Base-by-base conservation (phyloP, 1,139 yeast genomes). In the Kurtzmaniella quercitrusa region DNA sequence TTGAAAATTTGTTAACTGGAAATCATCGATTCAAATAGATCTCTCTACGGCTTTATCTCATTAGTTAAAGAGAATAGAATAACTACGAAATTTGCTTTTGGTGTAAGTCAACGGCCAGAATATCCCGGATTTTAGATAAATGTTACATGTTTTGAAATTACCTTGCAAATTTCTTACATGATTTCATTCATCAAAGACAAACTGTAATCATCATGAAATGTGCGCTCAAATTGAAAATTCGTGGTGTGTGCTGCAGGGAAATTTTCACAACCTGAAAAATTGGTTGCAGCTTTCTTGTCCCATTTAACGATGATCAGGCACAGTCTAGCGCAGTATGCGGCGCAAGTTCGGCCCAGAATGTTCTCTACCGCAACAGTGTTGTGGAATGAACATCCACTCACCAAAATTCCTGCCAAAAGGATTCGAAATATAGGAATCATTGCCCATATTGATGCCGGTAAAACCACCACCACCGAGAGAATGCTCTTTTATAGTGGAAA, bases 381-480 rank as follows among this genome's bases (percentile, higher is more conserved):
- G 11, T 34, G 5, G 15, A 34, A 33, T 21, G 18, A 57, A 42
- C 32, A 49, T 33, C 56, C 54, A 38, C 55, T 68, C 40, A 65
- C 64, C 42, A 50, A 52, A 16, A 60, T 66, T 12, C 61, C 65
- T 1, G 56, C 63, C 2, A 51, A 47, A 28, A 59, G 62, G 33
- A 76, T 82, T 11, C 61, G 94, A 45, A 86, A 86, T 56, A 82
- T 86, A 36, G 95, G 95, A 1, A 84, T 86, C 50, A 85, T 86
- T 33, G 94, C 94, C 33, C 95, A 86, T 56, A 86, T 86, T 38
- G 94, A 86, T 65, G 94, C 95, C n/a, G 95, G 95, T 1, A 87
- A 86, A 57, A 86, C 95, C 12, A 86, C 95, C 14, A 85, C 95
- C 6, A 85, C 95, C 0, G 98, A 93, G 60, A 68, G 98, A 42